A percentile compares a stretch with the other conserved stretches of the same genome.
Conservation (phyloP, 2,329 filamentous ascomycete species). For the Coleophoma crateriformis region DNA sequence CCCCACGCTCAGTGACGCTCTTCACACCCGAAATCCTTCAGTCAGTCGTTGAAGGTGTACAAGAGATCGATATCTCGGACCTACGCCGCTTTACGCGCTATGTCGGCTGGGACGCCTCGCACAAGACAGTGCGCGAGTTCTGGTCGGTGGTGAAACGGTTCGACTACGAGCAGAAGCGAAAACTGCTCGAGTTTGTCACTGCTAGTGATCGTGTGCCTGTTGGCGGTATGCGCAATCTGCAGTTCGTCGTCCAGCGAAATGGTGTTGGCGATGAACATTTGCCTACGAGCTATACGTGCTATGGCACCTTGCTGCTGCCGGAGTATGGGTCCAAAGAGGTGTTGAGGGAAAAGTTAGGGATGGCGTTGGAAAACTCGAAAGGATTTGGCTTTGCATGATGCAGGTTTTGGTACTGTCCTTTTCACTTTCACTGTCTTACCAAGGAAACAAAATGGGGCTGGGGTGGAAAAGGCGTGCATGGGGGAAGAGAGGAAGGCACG, state of each 20-base stretch:
- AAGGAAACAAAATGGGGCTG: too few relatives aligned
- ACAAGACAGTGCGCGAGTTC: slow-evolving; percentile 71
- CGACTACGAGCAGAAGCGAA: slow-evolving; percentile 63
- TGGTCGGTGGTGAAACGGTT: slow-evolving; percentile 74
- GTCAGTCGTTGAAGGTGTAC: slow-evolving; percentile 74
- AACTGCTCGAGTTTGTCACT: slow-evolving; percentile 89
- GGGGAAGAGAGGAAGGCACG: too few relatives aligned
- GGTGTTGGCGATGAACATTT: slow-evolving; percentile 59
- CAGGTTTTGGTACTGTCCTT: too few relatives aligned
- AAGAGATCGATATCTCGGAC: slow-evolving; percentile 71
- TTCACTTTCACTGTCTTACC: too few relatives aligned
- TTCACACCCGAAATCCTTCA: slow-evolving; percentile 65
- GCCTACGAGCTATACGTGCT: slow-evolving; percentile 90
- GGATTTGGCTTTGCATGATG: slow-evolving; percentile 77
- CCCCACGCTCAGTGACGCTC: slow-evolving; percentile 64
- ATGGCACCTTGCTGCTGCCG: slow-evolving; percentile 80
- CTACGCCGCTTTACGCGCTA: slow-evolving; percentile 70
- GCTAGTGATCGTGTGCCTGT: slow-evolving; percentile 87
- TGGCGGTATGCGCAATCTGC: slow-evolving; percentile 74
- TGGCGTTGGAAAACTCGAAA: slow-evolving; percentile 82
- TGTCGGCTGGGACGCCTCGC: slow-evolving; percentile 69
- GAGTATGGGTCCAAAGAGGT: slow-evolving; percentile 70
- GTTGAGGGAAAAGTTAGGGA: slow-evolving; percentile 67
- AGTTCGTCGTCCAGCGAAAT: slow-evolving; percentile 79
- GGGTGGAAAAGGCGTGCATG: too few relatives aligned